These are phyloP conservation scores for Pelargonium fulgidum DNA, from an alignment of 441 rosid species.

Conservation along the genomic window DNA sequence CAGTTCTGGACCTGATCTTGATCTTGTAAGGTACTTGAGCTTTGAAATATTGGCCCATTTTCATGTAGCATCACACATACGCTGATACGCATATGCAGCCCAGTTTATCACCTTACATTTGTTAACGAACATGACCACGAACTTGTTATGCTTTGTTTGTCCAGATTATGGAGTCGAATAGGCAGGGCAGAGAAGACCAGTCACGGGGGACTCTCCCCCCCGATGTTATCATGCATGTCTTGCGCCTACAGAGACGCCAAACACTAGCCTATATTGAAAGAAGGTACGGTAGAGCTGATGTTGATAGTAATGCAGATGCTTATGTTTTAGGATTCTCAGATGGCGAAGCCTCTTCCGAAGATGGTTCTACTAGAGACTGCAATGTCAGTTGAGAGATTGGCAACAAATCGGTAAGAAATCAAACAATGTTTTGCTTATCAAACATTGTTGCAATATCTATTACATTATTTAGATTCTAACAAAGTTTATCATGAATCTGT, in stretches of 20 bases:
- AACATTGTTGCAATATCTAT: too few species aligned
- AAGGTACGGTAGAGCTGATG: conserved; percentile 34
- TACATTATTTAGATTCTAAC: too few species aligned
- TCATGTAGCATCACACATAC: too few species aligned
- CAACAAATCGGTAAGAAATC: background rate
- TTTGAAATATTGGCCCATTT: too few species aligned
- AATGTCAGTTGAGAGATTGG: conserved; percentile 36
- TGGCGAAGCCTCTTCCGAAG: conserved; percentile 27
- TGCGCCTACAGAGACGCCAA: conserved; percentile 61
- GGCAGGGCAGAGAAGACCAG: conserved; percentile 47
- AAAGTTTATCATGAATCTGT: too few species aligned
- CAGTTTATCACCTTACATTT: too few species aligned
- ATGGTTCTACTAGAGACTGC: conserved; percentile 39
- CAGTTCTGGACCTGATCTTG: too few species aligned
- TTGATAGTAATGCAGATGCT: conserved; percentile 36
- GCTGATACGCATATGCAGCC: too few species aligned
- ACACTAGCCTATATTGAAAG: conserved; percentile 43
- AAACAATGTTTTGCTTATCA: background rate
- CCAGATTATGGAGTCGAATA: conserved; percentile 59
- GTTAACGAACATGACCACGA: background rate
- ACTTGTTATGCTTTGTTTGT: conserved; percentile 4
- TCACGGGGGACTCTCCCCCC: conserved; percentile 42
- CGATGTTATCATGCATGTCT: conserved; percentile 57
- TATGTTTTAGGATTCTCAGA: conserved; percentile 24
- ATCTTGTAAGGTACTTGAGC: too few species aligned